Conservation (phyloP, 1,139 yeast species). For the Yamadazyma sp. region DNA sequence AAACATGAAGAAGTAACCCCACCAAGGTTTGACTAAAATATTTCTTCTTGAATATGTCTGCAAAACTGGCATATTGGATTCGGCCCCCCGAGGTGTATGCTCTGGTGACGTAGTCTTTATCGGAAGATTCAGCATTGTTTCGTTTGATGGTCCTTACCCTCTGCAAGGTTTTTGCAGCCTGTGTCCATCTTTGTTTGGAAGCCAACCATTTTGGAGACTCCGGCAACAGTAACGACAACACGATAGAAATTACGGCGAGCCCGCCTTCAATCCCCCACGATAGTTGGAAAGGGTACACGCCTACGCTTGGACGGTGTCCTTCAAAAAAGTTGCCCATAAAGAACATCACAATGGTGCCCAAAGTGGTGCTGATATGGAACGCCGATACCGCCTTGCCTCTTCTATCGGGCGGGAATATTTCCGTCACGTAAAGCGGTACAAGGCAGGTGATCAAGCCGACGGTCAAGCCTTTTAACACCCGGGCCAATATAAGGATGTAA, state of each 20-base stretch:
- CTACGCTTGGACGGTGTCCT: conserved; percentile 5
- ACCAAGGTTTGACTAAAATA: conserved; percentile 22
- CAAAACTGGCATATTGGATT: conserved; percentile 20
- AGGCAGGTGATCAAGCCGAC: conserved; percentile 31
- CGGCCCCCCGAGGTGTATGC: conserved; percentile 26
- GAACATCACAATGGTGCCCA: conserved; percentile 26
- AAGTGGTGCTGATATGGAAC: conserved; percentile 21
- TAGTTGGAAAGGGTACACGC: conserved; percentile 21
- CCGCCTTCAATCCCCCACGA: conserved; percentile 27
- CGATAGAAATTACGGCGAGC: conserved; percentile 24
- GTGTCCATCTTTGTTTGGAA: conserved; percentile 27
- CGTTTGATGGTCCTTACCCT: conserved; percentile 15
- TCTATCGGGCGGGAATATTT: conserved; percentile 24
- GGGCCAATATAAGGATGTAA: conserved; percentile 27
- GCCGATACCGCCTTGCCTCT: conserved; percentile 25
- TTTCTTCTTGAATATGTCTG: conserved; percentile 20
- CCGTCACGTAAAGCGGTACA: conserved; percentile 35
- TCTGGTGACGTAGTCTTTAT: conserved; percentile 25
- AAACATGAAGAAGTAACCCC: conserved; percentile 25
- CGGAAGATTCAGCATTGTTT: conserved; percentile 13
- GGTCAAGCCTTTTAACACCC: conserved; percentile 31
- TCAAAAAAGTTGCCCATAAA: conserved; percentile 22
- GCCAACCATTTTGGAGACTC: conserved; percentile 42
- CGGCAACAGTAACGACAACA: conserved; percentile 23
- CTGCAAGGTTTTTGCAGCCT: conserved; percentile 27